Base-by-base conservation (phyloP, 306 rosid genomes). In the Chamaecrista fasciculata region DNA sequence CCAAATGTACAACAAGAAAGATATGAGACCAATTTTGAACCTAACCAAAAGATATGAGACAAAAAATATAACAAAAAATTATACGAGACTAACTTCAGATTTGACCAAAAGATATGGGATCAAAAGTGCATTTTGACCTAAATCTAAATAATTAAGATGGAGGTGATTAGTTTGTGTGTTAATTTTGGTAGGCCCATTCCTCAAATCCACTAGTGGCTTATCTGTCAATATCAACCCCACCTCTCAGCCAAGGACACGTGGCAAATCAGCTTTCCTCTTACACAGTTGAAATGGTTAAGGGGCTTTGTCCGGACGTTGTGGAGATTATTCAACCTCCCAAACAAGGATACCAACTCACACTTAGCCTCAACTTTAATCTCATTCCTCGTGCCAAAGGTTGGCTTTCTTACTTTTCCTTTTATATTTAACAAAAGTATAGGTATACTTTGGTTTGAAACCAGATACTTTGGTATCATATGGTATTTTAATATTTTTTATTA, bases 281-380 rank as follows among this genome's bases (percentile, higher is more conserved):
- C 73, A 79, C 96, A 37, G 80, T 56, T n/a, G 79, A 90, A 81
- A 84, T 70, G 87, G 79, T 86, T 11, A 83, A 86, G 77, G 82
- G 74, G 33, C 79, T 84, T 20, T 71, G 81, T 76, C 78, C 89
- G 21, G 76, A 78, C 20, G 82, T 76, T 67, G 77, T 84, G 72
- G 88, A 79, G 62, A 78, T 90, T 68, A 68, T 69, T 61, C 91
- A 88, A 64, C 87, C 95, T 69, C 64, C 92, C 62, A 86, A 50
- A 75, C 84, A 82, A 77, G 96, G 97, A 74, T 86, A 76, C 80
- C 90, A 82, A 58, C 88, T 91, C 44, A 91, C 97, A 67, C 74
- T 90, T 8, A 79, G 73, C 74, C 85, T 94, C 62, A 69, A 85
- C 69, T 80, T 91, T 29, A 29, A 83, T 18, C 83, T 74, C 71